These are phyloP conservation scores for Paraphoma sp. DNA, from an alignment of 2,329 filamentous ascomycete species.

Conservation along the genomic window DNA sequence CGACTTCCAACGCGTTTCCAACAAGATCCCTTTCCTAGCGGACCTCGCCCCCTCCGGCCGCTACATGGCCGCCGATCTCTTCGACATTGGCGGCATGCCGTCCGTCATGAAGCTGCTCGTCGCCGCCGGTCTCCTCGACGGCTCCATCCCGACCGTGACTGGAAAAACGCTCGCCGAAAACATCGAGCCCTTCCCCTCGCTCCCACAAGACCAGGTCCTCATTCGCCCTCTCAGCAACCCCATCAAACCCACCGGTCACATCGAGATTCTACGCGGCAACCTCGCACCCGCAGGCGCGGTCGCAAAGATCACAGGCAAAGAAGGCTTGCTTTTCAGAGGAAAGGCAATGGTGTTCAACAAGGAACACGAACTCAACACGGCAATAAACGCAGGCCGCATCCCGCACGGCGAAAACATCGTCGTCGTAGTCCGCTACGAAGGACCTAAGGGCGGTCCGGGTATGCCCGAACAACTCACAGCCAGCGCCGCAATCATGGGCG, in stretches of 20 bases:
- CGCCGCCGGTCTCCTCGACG: conserved; percentile 76
- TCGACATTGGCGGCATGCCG: conserved; percentile 83
- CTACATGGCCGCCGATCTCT: conserved; percentile 88
- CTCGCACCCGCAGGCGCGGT: conserved; percentile 88
- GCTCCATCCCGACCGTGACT: conserved; percentile 79
- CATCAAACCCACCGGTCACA: conserved; percentile 85
- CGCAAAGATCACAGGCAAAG: conserved; percentile 96
- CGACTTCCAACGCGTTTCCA: conserved; percentile 80
- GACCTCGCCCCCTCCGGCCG: conserved; percentile 84
- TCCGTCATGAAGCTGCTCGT: conserved; percentile 86
- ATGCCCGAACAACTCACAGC: conserved; percentile 96
- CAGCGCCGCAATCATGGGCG: conserved; percentile 90
- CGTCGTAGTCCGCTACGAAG: conserved; percentile 90
- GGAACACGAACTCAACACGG: conserved; percentile 77
- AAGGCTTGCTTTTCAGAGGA: conserved; percentile 82
- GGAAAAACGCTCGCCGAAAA: conserved; percentile 85
- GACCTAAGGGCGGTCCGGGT: conserved; percentile 88
- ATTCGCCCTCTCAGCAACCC: conserved; percentile 82
- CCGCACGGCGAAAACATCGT: conserved; percentile 82
- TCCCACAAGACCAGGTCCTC: conserved; percentile 80
- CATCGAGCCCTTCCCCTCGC: conserved; percentile 75
- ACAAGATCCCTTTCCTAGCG: conserved; percentile 85
- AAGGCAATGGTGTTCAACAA: conserved; percentile 86
- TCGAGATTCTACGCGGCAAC: conserved; percentile 87
- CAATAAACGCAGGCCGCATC: conserved; percentile 74